Percentiles rank a stretch among this genome's conserved stretches.
Conservation (phyloP, 2,329 filamentous ascomycete species). For the Dothistroma septosporum region DNA sequence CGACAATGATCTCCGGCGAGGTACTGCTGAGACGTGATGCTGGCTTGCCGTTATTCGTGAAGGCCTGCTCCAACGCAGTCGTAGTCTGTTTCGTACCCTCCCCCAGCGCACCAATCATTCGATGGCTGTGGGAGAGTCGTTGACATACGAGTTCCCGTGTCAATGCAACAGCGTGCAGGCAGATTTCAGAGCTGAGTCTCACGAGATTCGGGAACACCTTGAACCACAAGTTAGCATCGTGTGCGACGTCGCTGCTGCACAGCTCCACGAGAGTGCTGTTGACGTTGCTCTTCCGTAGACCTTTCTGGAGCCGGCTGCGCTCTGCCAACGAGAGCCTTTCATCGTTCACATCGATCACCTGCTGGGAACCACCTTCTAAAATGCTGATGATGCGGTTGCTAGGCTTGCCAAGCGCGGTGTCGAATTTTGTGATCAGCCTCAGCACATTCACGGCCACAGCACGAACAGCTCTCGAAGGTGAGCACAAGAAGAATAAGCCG, state of each 20-base stretch:
- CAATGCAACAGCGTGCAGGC: constrained; percentile 84
- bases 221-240: constrained; percentile 93
- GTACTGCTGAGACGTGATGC: constrained; percentile 54
- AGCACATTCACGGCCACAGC: constrained; percentile 89
- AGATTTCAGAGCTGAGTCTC: constrained; percentile 82
- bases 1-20: constrained; percentile 81
- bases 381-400: constrained; percentile 81
- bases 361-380: constrained; percentile 80
- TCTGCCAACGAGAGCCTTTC: constrained; percentile 89
- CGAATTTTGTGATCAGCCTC: constrained; percentile 88
- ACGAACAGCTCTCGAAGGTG: constrained; percentile 84
- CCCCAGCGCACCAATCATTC: constrained; percentile 71
- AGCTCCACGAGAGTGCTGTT: constrained; percentile 87
- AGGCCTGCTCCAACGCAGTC: constrained; percentile 59
- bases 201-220: constrained; percentile 97
- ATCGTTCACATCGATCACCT: constrained; percentile 87
- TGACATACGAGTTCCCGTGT: constrained; percentile 90
- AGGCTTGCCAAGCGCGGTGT: constrained; percentile 75
- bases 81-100: constrained; percentile 55
- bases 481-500: constrained; percentile 94
- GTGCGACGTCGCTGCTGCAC: constrained; percentile 90
- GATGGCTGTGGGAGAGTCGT: constrained; percentile 88
- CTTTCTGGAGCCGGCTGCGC: constrained; percentile 83
- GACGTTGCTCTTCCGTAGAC: constrained; percentile 76
- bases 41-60: constrained; percentile 20